These are phyloP conservation scores for Bruguiera hainesii DNA, from an alignment of 441 rosid species.

Conservation along the genomic window DNA sequence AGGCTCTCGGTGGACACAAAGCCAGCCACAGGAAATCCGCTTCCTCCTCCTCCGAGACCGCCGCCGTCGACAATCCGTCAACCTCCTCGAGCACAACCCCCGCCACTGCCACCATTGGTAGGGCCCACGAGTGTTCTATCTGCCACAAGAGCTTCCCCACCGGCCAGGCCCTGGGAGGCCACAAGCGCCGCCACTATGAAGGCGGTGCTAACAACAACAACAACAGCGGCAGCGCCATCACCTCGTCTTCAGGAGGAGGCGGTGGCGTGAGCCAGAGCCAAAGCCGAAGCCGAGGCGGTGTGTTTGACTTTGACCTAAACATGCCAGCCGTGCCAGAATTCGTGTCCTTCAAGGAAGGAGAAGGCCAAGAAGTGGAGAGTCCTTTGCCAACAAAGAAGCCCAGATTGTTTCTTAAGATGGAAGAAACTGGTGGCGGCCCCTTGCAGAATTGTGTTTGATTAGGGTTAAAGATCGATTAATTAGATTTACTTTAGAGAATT, in stretches of 20 bases:
- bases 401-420: constrained; percentile 33
- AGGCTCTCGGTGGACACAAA: constrained; percentile 90
- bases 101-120: constrained; percentile 29
- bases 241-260: constrained; percentile 29
- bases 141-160: constrained; percentile 69
- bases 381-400: constrained; percentile 63
- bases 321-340: constrained; percentile 50
- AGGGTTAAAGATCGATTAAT: background rate
- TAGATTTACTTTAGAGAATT: background rate
- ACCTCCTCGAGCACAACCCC: constrained; percentile 20
- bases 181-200: constrained; percentile 80
- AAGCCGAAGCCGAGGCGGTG: constrained; percentile 30
- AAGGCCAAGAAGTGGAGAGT: constrained; percentile 53
- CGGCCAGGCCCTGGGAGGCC: constrained; percentile 89
- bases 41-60: constrained; percentile 15
- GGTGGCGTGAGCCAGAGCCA: constrained; percentile 37
- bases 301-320: constrained; percentile 55
- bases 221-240: constrained; percentile 4
- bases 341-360: background rate
- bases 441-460: background rate
- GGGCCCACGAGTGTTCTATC: constrained; percentile 67
- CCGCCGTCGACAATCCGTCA: constrained; percentile 23
- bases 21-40: constrained; percentile 66
- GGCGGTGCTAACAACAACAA: constrained; percentile 23
- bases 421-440: constrained; percentile 6